These are phyloP conservation scores for Dispira simplex DNA, from an alignment of 192 early-diverging fungal species.

Conservation along the genomic window DNA sequence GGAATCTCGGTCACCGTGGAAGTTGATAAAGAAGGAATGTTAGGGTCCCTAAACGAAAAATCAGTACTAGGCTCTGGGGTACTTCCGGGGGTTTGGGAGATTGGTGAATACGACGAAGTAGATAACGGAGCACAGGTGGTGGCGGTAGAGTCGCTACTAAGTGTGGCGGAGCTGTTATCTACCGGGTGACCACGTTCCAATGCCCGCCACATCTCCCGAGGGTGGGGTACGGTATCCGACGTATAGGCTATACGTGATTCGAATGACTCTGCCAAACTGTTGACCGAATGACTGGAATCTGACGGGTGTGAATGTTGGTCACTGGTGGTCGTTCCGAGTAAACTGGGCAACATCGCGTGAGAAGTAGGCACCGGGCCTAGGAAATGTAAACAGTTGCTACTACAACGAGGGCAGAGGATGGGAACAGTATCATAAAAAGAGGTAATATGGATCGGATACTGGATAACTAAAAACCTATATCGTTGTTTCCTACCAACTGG, in stretches of 20 bases:
- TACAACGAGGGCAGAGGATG: too few species aligned
- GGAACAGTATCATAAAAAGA: too few species aligned
- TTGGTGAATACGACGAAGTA: background rate
- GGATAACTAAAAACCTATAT: too few species aligned
- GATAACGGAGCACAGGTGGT: background rate
- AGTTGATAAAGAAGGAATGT: background rate
- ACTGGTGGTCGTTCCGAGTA: background rate
- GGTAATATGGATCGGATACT: too few species aligned
- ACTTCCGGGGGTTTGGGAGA: background rate
- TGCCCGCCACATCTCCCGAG: background rate
- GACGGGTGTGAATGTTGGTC: too few species aligned
- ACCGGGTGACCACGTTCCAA: background rate
- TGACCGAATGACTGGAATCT: background rate
- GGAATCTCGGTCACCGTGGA: background rate
- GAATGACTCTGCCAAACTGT: background rate
- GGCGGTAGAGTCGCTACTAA: background rate
- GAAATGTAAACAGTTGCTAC: too few species aligned
- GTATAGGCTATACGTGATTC: background rate
- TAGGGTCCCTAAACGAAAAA: background rate
- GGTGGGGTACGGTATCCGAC: background rate
- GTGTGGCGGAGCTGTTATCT: background rate
- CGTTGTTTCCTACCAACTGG: too few species aligned
- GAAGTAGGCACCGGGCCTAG: too few species aligned
- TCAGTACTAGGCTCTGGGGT: background rate
- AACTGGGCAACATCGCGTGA: background rate